Percentiles rank a stretch among this genome's conserved stretches.
Evolutionary conservation across 805 yeast species (phyloP).

Genomic region (Ogataea salicorniae): DNA sequence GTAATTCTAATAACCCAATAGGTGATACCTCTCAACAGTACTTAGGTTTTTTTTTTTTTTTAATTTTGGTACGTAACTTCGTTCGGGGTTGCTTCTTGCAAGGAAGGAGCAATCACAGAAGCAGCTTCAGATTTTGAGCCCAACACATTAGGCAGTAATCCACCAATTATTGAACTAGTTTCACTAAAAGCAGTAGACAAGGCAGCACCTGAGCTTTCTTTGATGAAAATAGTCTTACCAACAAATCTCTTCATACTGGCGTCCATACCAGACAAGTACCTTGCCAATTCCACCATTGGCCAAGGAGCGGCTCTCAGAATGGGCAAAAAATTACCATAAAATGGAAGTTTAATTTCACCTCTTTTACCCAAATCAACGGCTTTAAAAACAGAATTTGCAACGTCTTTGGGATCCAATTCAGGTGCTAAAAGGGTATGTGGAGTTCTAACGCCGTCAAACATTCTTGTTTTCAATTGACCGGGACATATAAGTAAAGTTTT

Average conservation of each 20-base stretch:
- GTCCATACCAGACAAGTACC: constrained; percentile 70
- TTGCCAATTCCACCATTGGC: constrained; percentile 52
- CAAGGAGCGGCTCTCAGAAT: constrained; percentile 66
- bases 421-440: constrained; percentile 81
- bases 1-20: too few relatives aligned
- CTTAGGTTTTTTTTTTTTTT: too few relatives aligned
- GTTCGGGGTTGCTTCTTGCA: too few relatives aligned
- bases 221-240: constrained; percentile 17
- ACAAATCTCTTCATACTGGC: constrained; percentile 32
- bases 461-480: constrained; percentile 72
- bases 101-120: too few relatives aligned
- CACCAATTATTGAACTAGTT: constrained; percentile 19
- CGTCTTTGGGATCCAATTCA: constrained; percentile 59
- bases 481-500: constrained; percentile 78
- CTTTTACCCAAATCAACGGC: constrained; percentile 57
- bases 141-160: constrained; percentile 8
- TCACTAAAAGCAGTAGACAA: constrained; percentile 15
- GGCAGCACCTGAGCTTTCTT: constrained; percentile 14
- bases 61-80: too few relatives aligned
- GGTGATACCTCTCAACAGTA: too few relatives aligned
- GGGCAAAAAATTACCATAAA: constrained; percentile 73
- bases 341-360: constrained; percentile 69
- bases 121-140: constrained; percentile 3
- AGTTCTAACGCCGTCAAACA: constrained; percentile 71
- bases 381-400: constrained; percentile 53